Percentiles rank a stretch among this genome's conserved stretches.
phyloP scores from a whole-genome alignment of 805 yeast genomes.

The Cyberlindnera saturnus region DNA sequence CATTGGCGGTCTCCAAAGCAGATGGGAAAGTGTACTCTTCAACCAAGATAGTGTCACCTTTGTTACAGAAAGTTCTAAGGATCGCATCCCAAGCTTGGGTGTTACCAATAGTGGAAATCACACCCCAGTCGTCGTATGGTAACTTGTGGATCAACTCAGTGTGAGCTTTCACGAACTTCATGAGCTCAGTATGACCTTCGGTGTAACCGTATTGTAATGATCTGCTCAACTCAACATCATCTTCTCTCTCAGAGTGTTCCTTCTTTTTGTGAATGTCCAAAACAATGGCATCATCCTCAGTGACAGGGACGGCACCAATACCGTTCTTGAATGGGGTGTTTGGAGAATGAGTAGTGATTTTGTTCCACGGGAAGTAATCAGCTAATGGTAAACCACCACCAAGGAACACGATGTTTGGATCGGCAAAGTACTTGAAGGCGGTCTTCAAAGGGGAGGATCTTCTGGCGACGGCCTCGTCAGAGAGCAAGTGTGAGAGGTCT shows the following conservation, averaged over 20 bases:
- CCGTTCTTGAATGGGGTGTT: slow-evolving; percentile 77
- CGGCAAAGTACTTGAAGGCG: slow-evolving; percentile 70
- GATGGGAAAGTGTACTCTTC: slow-evolving; percentile 84
- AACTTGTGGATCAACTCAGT: slow-evolving; percentile 43
- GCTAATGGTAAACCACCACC: slow-evolving; percentile 96
- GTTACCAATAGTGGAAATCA: slow-evolving; percentile 71
- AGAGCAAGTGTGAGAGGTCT: slow-evolving; percentile 69
- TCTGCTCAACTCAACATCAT: slow-evolving; percentile 68
- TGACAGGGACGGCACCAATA: slow-evolving; percentile 52
- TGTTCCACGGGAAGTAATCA: slow-evolving; percentile 89
- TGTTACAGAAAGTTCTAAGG: slow-evolving; percentile 67
- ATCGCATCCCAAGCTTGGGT: slow-evolving; percentile 87
- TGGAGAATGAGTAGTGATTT: slow-evolving; percentile 63
- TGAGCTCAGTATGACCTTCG: slow-evolving; percentile 70
- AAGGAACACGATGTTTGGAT: slow-evolving; percentile 76
- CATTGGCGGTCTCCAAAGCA: slow-evolving; percentile 75
- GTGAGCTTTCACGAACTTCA: slow-evolving; percentile 70
- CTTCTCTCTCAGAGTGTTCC: slow-evolving; percentile 35
- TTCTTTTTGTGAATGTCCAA: slow-evolving; percentile 37
- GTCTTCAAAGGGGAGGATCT: slow-evolving; percentile 74
- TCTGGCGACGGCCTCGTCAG: slow-evolving; percentile 75
- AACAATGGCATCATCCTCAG: slow-evolving; percentile 30
- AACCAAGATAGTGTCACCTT: slow-evolving; percentile 77
- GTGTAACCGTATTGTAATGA: slow-evolving; percentile 92
- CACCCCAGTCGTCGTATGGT: slow-evolving; percentile 64